Conservation (phyloP, 257 asterid genomes). For the Salvia hispanica region DNA sequence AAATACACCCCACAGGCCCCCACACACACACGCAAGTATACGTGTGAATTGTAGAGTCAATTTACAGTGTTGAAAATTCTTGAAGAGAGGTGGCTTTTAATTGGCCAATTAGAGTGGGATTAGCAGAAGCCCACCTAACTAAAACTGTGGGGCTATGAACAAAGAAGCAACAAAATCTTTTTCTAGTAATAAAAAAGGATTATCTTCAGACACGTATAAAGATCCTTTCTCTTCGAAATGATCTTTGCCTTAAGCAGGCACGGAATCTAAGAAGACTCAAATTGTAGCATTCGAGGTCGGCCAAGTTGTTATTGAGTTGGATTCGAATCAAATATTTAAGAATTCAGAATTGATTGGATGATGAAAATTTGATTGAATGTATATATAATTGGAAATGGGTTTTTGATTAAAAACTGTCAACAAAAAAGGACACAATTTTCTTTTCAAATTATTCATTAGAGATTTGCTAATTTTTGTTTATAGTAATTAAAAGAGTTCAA, state of each 20-base stretch:
- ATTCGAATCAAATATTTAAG: too few species aligned
- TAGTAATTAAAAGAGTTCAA: too few species aligned
- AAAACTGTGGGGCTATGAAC: conserved; percentile 39
- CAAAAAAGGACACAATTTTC: too few species aligned
- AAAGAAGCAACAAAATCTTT: background rate
- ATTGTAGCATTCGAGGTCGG: background rate
- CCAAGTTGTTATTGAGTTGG: too few species aligned
- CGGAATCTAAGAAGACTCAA: background rate
- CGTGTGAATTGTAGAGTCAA: background rate
- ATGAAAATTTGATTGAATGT: too few species aligned
- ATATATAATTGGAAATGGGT: too few species aligned
- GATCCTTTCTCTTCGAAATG: background rate
- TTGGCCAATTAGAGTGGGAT: conserved; percentile 26
- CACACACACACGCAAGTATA: background rate
- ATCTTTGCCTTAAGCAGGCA: conserved; percentile 1
- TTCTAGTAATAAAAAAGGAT: conserved; percentile 17
- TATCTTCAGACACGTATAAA: conserved; percentile 32
- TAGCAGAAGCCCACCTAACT: conserved; percentile 54
- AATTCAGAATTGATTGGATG: too few species aligned
- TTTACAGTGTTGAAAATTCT: conserved; percentile 10
- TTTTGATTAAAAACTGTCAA: too few species aligned
- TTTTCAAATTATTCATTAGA: too few species aligned
- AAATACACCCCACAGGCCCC: background rate
- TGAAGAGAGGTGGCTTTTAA: conserved; percentile 36
- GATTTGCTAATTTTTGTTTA: too few species aligned